Evolutionary conservation across 768 basidiomycete species (phyloP).

Genomic region (Rhodotorula kratochvilovae): DNA sequence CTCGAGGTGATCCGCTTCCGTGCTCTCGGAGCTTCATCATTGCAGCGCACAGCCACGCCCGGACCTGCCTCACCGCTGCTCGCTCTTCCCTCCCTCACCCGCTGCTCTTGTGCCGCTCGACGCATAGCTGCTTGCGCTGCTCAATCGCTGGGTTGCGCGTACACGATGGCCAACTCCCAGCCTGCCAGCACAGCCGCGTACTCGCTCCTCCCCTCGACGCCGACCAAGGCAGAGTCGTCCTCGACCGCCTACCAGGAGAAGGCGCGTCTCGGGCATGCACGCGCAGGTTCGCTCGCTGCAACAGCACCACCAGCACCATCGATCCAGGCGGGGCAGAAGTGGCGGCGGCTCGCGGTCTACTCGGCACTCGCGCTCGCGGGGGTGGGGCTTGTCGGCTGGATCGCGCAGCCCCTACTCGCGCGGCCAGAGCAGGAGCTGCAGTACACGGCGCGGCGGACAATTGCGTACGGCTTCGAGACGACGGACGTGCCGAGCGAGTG

Average conservation of each 20-base stretch:
- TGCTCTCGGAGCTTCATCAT: background rate
- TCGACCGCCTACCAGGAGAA: conserved; percentile 18
- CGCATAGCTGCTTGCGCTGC: too few species aligned
- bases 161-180: background rate
- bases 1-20: too few species aligned
- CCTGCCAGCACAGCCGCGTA: background rate
- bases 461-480: conserved; percentile 32
- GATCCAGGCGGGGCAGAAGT: background rate
- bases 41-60: background rate
- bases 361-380: background rate
- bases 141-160: too few species aligned
- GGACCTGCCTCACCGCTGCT: background rate
- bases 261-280: background rate
- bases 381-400: background rate
- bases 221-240: background rate
- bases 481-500: conserved; percentile 27
- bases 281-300: background rate
- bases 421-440: conserved; percentile 10
- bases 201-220: conserved; percentile 16
- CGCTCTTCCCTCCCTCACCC: background rate
- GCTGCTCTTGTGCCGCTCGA: too few species aligned
- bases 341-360: background rate
- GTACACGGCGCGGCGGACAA: conserved; percentile 19
- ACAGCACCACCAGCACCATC: too few species aligned
- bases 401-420: background rate